phyloP scores from a whole-genome alignment of 2,329 filamentous ascomycete genomes.

The Cryphonectria japonica region DNA sequence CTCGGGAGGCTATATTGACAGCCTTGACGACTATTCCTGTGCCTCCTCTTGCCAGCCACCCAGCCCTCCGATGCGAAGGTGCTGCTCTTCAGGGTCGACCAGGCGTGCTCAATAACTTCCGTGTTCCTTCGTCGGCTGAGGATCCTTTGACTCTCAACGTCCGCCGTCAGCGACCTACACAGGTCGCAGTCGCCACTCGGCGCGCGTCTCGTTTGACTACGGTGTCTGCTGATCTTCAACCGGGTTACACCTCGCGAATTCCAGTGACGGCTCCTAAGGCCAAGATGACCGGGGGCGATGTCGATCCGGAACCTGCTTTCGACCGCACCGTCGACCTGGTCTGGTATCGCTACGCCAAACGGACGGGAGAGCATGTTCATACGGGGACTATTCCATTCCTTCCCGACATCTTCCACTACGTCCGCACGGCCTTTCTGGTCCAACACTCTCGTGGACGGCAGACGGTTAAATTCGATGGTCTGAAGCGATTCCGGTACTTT shows the following conservation, averaged over 20 bases:
- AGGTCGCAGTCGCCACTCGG: conserved; percentile 4
- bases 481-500: conserved; percentile 31
- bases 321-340: conserved; percentile 33
- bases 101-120: background rate
- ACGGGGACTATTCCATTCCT: conserved; percentile 7
- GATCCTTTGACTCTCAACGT: conserved; percentile 6
- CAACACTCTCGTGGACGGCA: conserved; percentile 16
- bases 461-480: conserved; percentile 5
- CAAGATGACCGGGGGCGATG: background rate
- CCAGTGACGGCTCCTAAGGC: background rate
- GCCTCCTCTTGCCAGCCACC: conserved; percentile 18
- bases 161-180: conserved; percentile 13
- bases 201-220: conserved; percentile 7
- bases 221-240: background rate
- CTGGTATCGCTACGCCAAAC: conserved; percentile 25
- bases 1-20: background rate
- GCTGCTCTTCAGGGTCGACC: conserved; percentile 2
- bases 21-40: background rate
- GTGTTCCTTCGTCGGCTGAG: background rate
- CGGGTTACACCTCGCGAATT: conserved; percentile 2
- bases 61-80: conserved; percentile 12
- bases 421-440: conserved; percentile 17
- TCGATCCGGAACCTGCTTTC: conserved; percentile 35
- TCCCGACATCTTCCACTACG: conserved; percentile 27
- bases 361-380: conserved; percentile 15